Evolutionary conservation across 345 rosid genomes (phyloP).

Genomic region (Luvunga scandens): DNA sequence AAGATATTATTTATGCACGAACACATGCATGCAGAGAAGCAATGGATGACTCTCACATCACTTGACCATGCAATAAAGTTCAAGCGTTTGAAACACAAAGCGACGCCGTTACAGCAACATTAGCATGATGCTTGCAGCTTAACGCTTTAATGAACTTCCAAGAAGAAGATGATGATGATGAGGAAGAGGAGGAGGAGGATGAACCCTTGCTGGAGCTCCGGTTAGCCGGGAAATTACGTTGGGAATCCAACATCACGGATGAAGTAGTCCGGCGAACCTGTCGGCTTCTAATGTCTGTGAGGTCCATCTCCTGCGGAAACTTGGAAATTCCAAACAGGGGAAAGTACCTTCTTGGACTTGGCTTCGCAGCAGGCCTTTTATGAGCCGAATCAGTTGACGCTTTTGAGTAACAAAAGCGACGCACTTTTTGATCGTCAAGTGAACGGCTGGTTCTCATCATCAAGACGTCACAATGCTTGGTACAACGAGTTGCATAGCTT

Average conservation of each 20-base stretch:
- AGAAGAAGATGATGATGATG: background rate
- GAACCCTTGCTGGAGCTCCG: conserved; percentile 31
- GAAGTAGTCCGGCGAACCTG: conserved; percentile 51
- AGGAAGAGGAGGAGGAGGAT: too few species aligned
- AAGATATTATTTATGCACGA: too few species aligned
- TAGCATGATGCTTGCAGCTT: conserved; percentile 57
- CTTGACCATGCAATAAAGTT: too few species aligned
- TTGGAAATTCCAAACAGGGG: conserved; percentile 61
- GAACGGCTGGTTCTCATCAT: background rate
- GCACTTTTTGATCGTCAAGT: background rate
- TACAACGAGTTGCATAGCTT: background rate
- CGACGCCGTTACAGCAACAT: conserved; percentile 58
- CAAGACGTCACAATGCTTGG: background rate
- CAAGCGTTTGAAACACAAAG: conserved; percentile 32
- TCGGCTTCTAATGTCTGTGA: conserved; percentile 62
- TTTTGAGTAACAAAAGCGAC: too few species aligned
- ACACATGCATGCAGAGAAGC: too few species aligned
- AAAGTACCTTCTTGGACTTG: conserved; percentile 49
- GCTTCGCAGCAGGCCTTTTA: too few species aligned
- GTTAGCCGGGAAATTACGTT: conserved; percentile 17
- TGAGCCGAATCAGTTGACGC: background rate
- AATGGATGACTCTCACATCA: too few species aligned
- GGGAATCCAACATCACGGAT: conserved; percentile 29
- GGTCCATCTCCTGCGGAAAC: conserved; percentile 60
- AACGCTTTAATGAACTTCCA: conserved; percentile 57